A percentile compares a stretch with the other conserved stretches of the same genome.
phyloP scores from a whole-genome alignment of 129 eudicot species.

The Daucus carota region DH1_v3.0 NC_030384.2:42957501-42958000 shows the following conservation, averaged over 20 bases:
- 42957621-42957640: too few relatives aligned
- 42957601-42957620: neutral
- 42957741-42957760: constrained; percentile 88
- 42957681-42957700: constrained; percentile 32
- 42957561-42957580: neutral
- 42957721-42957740: constrained; percentile 74
- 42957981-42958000: neutral
- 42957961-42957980: neutral
- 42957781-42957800: constrained; percentile 95
- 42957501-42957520: neutral
- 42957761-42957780: constrained; percentile 81
- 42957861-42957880: constrained; percentile 50
- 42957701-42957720: constrained; percentile 80
- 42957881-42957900: constrained; percentile 38
- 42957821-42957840: constrained; percentile 43
- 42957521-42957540: neutral
- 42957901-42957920: constrained; percentile 63
- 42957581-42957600: neutral
- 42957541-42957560: constrained; percentile 7
- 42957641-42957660: neutral
- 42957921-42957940: constrained; percentile 41
- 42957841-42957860: constrained; percentile 47
- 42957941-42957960: neutral
- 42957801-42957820: constrained; percentile 44
- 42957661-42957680: neutral